These are phyloP conservation scores for Cryptococcus sp. DNA, from an alignment of 1,284 basidiomycete genomes.

Conservation along the genomic window DNA sequence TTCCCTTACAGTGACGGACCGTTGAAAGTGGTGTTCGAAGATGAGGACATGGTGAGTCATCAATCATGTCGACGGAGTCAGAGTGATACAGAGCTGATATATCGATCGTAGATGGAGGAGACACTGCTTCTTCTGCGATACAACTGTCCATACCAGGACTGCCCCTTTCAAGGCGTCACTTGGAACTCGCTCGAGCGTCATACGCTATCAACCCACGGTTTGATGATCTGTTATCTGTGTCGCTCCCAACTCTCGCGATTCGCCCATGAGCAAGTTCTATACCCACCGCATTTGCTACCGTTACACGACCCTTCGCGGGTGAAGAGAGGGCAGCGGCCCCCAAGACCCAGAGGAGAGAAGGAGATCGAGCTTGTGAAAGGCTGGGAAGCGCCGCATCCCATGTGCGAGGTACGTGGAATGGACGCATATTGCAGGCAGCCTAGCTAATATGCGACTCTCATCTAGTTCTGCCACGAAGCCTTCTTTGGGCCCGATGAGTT, in stretches of 20 bases:
- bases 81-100: not conserved
- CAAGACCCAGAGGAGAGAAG: slow-evolving; percentile 39
- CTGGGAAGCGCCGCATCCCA: slow-evolving; percentile 54
- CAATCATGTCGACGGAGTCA: no score
- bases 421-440: not conserved
- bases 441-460: slow-evolving; percentile 55
- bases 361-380: slow-evolving; percentile 48
- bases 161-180: slow-evolving; percentile 78
- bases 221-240: slow-evolving; percentile 85
- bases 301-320: slow-evolving; percentile 76
- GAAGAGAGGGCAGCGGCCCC: slow-evolving; percentile 54
- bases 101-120: slow-evolving; percentile 70
- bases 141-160: slow-evolving; percentile 79
- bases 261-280: slow-evolving; percentile 89
- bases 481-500: slow-evolving; percentile 91
- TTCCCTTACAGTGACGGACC: slow-evolving; percentile 70
- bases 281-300: slow-evolving; percentile 68
- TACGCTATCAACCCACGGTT: slow-evolving; percentile 62
- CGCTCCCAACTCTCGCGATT: slow-evolving; percentile 91
- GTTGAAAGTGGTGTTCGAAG: slow-evolving; percentile 83
- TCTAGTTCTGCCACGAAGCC: slow-evolving; percentile 81
- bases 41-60: slow-evolving; percentile 67
- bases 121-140: slow-evolving; percentile 84
- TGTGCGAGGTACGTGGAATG: slow-evolving; percentile 56
- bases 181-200: slow-evolving; percentile 84